Base-by-base conservation (phyloP, 1,284 basidiomycete genomes). In the Leccinum griseonigrum region DNA sequence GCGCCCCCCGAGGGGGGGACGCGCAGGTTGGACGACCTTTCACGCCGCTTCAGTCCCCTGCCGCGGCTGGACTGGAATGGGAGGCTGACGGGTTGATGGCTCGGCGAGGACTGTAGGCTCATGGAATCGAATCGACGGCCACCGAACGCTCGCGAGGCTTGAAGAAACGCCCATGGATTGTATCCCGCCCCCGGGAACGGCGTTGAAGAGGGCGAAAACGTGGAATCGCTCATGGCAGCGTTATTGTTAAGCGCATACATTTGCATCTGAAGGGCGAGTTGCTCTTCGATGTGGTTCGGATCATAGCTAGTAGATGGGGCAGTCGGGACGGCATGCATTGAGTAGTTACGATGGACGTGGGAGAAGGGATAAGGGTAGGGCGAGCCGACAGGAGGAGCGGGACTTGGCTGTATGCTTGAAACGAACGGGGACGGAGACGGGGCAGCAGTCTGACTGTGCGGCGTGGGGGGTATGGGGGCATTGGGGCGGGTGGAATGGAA, bases 341-440 rank as follows among this genome's bases (percentile, higher is more conserved):
- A 63, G 54, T 81, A 78, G 34, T 79, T 81, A 1, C 89, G 82
- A 38, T 83, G 84, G 52, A 91, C 85, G 63, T 91, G 89, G 9
- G 82, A 81, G 74, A 86, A 91, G 0, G 90, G 90, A 70, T 85
- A 88, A 0, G 88, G 89, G 64, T 90, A 91, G 0, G 89, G 89
- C 4, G 89, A 91, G 13, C 89, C 88, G 6, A 79, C 79, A 34
- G 81, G 78, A 52, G 79, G 79, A 3, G 82, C 71, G 13, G 85
- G 83, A 60, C 82, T 85, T 1, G 74, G 70, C 18, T 75, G 76
- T 61, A 76, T 77, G 57, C 79, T 77, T 0, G 81, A 81, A 51
- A 85, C 71, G 18, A 85, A 75, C 0, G 87, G 87, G 1, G 87
- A 87, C 0, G 87, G 87, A 0, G 86, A 86, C 0, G 88, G 86